Conservation (phyloP, 2,329 filamentous ascomycete species). For the Fusarium cyanostomum region DNA sequence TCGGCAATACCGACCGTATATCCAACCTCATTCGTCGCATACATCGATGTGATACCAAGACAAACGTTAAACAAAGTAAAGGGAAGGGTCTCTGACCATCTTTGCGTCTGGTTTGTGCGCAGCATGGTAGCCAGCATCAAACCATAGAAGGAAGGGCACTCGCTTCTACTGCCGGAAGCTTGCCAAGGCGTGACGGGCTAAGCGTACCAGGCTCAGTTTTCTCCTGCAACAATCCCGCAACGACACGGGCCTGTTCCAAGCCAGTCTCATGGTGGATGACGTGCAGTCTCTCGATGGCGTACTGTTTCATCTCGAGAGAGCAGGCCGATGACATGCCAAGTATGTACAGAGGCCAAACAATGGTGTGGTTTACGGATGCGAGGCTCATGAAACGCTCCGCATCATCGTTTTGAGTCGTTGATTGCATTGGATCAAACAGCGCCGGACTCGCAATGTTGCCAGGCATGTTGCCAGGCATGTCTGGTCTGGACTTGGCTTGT, state of each 20-base stretch:
- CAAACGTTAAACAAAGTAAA: conserved; percentile 5
- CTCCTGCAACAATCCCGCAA: conserved; percentile 54
- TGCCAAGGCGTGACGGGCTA: conserved; percentile 12
- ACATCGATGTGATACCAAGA: conserved; percentile 5
- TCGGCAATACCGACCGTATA: conserved; percentile 9
- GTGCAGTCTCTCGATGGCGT: conserved; percentile 56
- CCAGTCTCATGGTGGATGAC: conserved; percentile 58
- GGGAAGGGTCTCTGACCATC: not conserved
- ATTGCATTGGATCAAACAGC: conserved; percentile 53
- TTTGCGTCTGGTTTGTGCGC: not conserved
- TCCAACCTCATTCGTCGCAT: conserved; percentile 13
- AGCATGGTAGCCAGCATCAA: conserved; percentile 20
- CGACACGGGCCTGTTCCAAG: conserved; percentile 55
- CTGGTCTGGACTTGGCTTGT: conserved; percentile 30
- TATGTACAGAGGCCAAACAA: conserved; percentile 62
- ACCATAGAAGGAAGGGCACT: conserved; percentile 42
- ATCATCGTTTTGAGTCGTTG: conserved; percentile 47
- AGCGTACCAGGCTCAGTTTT: conserved; percentile 33
- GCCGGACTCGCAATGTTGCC: conserved; percentile 44
- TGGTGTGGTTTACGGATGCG: conserved; percentile 58
- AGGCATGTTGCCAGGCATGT: conserved; percentile 15
- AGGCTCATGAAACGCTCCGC: conserved; percentile 59
- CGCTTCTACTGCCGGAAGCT: conserved; percentile 43
- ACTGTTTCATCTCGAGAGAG: conserved; percentile 52
- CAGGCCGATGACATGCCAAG: conserved; percentile 59